phyloP scores from a whole-genome alignment of 352 stramenopile species.

The Thraustotheca clavata region DNA sequence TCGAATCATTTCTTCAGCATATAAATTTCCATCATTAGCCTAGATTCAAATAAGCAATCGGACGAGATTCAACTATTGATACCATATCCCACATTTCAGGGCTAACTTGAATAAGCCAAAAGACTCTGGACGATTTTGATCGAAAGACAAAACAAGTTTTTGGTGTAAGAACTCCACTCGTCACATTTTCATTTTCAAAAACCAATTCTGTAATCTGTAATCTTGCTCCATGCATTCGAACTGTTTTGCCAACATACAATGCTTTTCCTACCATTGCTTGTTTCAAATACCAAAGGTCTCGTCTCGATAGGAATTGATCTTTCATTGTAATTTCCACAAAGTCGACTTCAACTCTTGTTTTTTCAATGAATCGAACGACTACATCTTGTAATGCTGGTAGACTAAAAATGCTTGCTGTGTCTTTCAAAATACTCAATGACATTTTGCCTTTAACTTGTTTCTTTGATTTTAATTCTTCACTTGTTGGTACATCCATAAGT shows the following conservation, averaged over 20 bases:
- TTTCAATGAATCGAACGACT: slow-evolving; percentile 71
- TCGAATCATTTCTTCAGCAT: slow-evolving; percentile 85
- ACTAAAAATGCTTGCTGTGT: slow-evolving; percentile 63
- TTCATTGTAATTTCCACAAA: slow-evolving; percentile 89
- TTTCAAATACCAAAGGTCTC: slow-evolving; percentile 83
- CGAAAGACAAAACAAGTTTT: slow-evolving; percentile 96
- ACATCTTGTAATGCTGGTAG: slow-evolving; percentile 71
- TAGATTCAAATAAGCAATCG: not conserved
- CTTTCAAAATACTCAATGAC: slow-evolving; percentile 75
- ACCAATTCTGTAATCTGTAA: slow-evolving; percentile 89
- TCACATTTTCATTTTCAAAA: slow-evolving; percentile 64
- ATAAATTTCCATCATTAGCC: slow-evolving; percentile 80
- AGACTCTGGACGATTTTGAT: slow-evolving; percentile 91
- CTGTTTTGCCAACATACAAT: slow-evolving; percentile 65
- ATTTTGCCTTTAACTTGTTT: slow-evolving; percentile 63
- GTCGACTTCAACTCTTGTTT: slow-evolving; percentile 65
- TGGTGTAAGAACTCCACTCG: slow-evolving; percentile 90
- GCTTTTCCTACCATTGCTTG: slow-evolving; percentile 56
- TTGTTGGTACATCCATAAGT: slow-evolving; percentile 57
- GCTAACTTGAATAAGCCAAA: slow-evolving; percentile 97
- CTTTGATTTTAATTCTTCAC: slow-evolving; percentile 37
- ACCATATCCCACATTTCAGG: slow-evolving; percentile 91
- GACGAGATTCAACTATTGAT: not conserved
- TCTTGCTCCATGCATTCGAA: slow-evolving; percentile 58
- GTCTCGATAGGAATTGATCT: slow-evolving; percentile 89